Percentiles rank a stretch among this genome's conserved stretches.
Conservation (phyloP, 768 basidiomycete species). For the Lentinula guzmanii region DNA sequence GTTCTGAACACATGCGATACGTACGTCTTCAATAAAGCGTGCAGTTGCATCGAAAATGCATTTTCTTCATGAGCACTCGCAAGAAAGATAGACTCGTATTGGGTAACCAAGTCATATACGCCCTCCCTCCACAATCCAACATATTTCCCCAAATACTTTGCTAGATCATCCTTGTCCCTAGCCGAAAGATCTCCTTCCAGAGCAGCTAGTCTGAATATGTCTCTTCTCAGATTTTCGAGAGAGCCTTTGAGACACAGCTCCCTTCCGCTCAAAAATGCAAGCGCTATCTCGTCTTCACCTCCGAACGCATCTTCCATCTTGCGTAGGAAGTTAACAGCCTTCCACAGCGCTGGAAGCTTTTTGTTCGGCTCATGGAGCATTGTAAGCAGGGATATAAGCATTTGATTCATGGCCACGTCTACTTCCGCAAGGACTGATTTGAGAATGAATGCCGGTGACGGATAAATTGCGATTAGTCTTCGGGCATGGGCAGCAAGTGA, state of each 20-base stretch:
- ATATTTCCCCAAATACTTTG: conserved; percentile 77
- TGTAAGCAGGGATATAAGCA: conserved; percentile 73
- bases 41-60: conserved; percentile 28
- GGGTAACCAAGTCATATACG: conserved; percentile 87
- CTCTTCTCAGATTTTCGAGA: conserved; percentile 48
- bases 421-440: conserved; percentile 62
- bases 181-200: conserved; percentile 38
- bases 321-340: conserved; percentile 81
- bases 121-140: conserved; percentile 90
- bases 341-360: conserved; percentile 87
- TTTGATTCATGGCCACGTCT: conserved; percentile 59
- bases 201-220: conserved; percentile 28
- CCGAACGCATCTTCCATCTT: conserved; percentile 55
- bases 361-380: conserved; percentile 75
- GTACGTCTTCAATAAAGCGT: conserved; percentile 58
- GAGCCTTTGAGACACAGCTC: conserved; percentile 55
- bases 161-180: conserved; percentile 63
- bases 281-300: conserved; percentile 70
- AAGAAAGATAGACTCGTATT: conserved; percentile 86
- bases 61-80: conserved; percentile 39
- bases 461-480: conserved; percentile 36
- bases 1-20: conserved; percentile 53
- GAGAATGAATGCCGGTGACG: conserved; percentile 43
- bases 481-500: conserved; percentile 73
- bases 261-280: conserved; percentile 77